These are phyloP conservation scores for Colletotrichum coccodes DNA, from an alignment of 2,329 filamentous ascomycete species.

Conservation along the genomic window DNA sequence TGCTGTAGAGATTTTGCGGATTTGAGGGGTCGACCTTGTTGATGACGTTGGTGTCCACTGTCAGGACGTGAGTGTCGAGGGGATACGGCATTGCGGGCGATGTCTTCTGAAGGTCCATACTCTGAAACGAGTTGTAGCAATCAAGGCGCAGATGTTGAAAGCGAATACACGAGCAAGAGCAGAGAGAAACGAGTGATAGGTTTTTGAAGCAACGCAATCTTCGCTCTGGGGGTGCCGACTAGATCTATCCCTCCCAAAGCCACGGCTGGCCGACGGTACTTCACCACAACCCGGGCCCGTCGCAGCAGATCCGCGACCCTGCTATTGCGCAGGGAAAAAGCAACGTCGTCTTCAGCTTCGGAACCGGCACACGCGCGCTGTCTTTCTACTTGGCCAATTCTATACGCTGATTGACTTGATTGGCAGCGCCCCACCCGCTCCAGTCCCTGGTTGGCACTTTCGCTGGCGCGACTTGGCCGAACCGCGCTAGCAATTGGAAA, in stretches of 20 bases:
- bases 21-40: conserved; percentile 95
- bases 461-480: background rate
- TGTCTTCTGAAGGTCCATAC: background rate
- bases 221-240: background rate
- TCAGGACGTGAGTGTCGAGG: conserved; percentile 86
- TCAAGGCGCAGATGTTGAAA: background rate
- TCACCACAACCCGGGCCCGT: background rate
- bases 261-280: background rate
- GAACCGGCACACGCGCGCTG: background rate
- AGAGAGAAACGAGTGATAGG: background rate
- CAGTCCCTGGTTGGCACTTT: background rate
- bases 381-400: background rate
- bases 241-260: background rate
- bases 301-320: background rate
- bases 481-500: background rate
- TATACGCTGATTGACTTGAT: background rate
- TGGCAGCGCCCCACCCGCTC: background rate
- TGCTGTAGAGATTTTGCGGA: conserved; percentile 92
- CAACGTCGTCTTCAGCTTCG: background rate
- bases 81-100: conserved; percentile 78
- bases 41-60: conserved; percentile 90
- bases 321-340: background rate
- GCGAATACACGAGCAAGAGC: background rate
- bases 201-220: background rate
- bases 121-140: background rate